phyloP scores from a whole-genome alignment of 2,329 filamentous ascomycete species.

The Zopfia rhizophila region DNA sequence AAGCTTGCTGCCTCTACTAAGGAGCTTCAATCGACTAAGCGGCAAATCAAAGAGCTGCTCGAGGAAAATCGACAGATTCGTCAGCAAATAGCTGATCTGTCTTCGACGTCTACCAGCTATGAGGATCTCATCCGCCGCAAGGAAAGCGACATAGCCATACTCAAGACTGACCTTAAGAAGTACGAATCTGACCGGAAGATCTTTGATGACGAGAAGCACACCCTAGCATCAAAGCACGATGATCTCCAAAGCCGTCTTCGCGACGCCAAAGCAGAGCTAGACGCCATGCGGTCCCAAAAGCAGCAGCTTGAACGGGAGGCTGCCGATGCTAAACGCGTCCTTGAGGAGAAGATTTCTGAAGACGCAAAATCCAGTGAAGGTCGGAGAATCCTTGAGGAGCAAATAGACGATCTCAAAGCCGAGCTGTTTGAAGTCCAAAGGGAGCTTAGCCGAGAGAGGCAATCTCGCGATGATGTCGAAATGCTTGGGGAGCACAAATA shows the following conservation, averaged over 20 bases:
- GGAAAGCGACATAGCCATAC: slow-evolving; percentile 88
- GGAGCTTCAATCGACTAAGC: slow-evolving; percentile 78
- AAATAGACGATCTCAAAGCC: slow-evolving; percentile 86
- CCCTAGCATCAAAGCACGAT: slow-evolving; percentile 79
- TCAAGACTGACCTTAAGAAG: slow-evolving; percentile 85
- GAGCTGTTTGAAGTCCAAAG: slow-evolving; percentile 86
- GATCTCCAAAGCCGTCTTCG: slow-evolving; percentile 79
- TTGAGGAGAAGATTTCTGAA: slow-evolving; percentile 89
- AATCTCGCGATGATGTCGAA: slow-evolving; percentile 93
- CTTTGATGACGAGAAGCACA: slow-evolving; percentile 81
- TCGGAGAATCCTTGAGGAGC: slow-evolving; percentile 82
- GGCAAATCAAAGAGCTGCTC: slow-evolving; percentile 78
- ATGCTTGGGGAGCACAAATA: slow-evolving; percentile 91
- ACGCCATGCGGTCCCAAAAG: slow-evolving; percentile 86
- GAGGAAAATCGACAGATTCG: slow-evolving; percentile 86
- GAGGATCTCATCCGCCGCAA: slow-evolving; percentile 94
- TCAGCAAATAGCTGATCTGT: slow-evolving; percentile 85
- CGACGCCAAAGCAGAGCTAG: slow-evolving; percentile 87
- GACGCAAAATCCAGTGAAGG: slow-evolving; percentile 85
- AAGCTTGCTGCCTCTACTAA: slow-evolving; percentile 82
- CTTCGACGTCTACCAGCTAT: slow-evolving; percentile 91
- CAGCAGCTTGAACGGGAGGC: slow-evolving; percentile 87
- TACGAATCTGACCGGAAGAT: slow-evolving; percentile 81
- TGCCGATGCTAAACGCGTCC: slow-evolving; percentile 83
- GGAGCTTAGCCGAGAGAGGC: slow-evolving; percentile 88